Conservation (phyloP, 192 early-diverging fungal genomes). For the Funneliformis geosporum region DNA sequence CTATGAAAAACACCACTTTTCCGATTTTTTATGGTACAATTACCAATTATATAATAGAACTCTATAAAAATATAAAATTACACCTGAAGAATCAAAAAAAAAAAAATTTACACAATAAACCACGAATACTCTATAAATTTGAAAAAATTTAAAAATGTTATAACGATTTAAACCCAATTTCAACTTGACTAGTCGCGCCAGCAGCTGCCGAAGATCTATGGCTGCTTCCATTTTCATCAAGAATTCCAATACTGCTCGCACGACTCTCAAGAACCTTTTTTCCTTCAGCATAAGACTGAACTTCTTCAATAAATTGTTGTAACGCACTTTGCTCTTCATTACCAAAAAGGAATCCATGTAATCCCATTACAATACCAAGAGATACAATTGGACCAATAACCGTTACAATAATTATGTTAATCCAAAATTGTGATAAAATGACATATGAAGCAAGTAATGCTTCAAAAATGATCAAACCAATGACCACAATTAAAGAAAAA, state of each 20-base stretch:
- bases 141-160: background rate
- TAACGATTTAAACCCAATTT: background rate
- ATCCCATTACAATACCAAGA: slow-evolving; percentile 21
- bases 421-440: background rate
- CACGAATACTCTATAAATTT: too few relatives aligned
- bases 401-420: slow-evolving; percentile 17
- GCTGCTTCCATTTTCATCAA: slow-evolving; percentile 1
- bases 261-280: slow-evolving; percentile 31
- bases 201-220: background rate
- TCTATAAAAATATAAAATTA: too few relatives aligned
- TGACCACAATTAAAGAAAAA: background rate
- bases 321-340: slow-evolving; percentile 19
- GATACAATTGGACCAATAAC: background rate
- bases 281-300: slow-evolving; percentile 21
- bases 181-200: background rate
- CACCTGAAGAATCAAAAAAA: too few relatives aligned
- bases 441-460: background rate
- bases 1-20: too few relatives aligned
- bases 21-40: too few relatives aligned
- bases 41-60: too few relatives aligned
- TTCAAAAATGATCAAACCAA: slow-evolving; percentile 2
- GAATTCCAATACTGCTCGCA: background rate
- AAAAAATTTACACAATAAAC: too few relatives aligned
- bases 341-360: slow-evolving; percentile 22
- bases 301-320: slow-evolving; percentile 12